A percentile compares a stretch with the other conserved stretches of the same genome.
These are phyloP conservation scores for Kwoniella sp. DNA, from an alignment of 768 basidiomycete genomes.

Conservation along the genomic window DNA sequence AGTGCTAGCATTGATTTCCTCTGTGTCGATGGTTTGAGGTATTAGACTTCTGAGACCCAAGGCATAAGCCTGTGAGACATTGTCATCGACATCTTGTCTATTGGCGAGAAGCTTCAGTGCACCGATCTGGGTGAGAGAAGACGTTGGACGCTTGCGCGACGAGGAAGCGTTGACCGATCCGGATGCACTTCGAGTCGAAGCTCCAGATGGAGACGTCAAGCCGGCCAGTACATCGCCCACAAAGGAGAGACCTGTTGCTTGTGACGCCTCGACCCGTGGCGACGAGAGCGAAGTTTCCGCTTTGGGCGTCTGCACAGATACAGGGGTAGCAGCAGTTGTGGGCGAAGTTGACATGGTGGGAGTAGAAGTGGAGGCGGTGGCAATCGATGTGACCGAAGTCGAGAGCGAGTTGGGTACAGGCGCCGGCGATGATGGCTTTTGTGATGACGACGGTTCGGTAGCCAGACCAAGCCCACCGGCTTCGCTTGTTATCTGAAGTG, in stretches of 20 bases:
- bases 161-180: conserved; percentile 4
- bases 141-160: not conserved
- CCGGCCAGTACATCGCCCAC: conserved; percentile 33
- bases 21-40: conserved; percentile 14
- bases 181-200: conserved; percentile 13
- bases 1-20: not conserved
- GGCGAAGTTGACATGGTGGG: conserved; percentile 17
- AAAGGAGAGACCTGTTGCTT: conserved; percentile 21
- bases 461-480: not conserved
- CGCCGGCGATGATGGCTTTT: not conserved
- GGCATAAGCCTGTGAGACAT: conserved; percentile 21
- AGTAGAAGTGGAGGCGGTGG: conserved; percentile 8
- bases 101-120: conserved; percentile 8
- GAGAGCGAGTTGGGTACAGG: not conserved
- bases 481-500: not conserved
- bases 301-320: conserved; percentile 23
- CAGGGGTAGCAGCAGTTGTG: conserved; percentile 22
- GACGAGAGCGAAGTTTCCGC: conserved; percentile 4
- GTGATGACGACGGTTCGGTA: conserved; percentile 6
- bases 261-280: not conserved
- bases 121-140: not conserved
- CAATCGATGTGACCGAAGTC: conserved; percentile 1
- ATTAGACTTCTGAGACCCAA: not conserved
- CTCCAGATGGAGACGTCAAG: conserved; percentile 22
- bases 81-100: conserved; percentile 9